Evolutionary conservation across 2,329 filamentous ascomycete genomes (phyloP), one percentile per base, ranked within the genome.

Genomic region (Exophiala calicioides): DNA sequence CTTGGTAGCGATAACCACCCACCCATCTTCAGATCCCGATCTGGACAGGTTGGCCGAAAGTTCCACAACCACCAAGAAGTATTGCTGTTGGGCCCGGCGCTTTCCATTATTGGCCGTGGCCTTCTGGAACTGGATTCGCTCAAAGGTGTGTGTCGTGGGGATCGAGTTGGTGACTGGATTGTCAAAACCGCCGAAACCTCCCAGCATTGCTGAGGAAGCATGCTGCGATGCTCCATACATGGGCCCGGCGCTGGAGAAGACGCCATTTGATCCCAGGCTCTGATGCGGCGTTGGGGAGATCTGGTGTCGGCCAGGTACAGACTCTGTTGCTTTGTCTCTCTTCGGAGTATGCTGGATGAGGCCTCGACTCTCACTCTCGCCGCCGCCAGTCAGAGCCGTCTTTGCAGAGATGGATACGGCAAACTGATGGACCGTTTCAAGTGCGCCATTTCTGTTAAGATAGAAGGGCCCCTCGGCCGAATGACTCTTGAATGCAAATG

Each of bases 91-190:
- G 1, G 90, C 90, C 46, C 90, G 78, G 57, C 90, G 79, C 66
- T 95, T 95, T 35, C 90, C 90, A 58, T 96, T 96, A 70, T 95
- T 96, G 18, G 89, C 88, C 0, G 90, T 95, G 1, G 90, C 90
- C 56, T 88, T 88, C 66, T 95, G 94, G 77, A 95, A 96, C 60
- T 95, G 90, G 40, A 95, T 93, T 8, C 90, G 83, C 63, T 95
- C 90, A 63, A 94, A 96, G 0, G 76, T 79, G 47, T 84, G 78
- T n/a, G 74, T 72, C 5, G 65, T 68, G 1, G 70, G 70, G 34
- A 48, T 39, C 8, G 50, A 40, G 34, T 54, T 55, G 9, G 42
- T 31, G 10, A 32, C 31, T 10, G 8, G 64, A 62, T 27, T 68
- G 60, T 32, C 65, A 61, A 50, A 56, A 3, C 33, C 23, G 13